Conservation (phyloP, 106 monocot genomes). For the Dioscorea dumetorum region DNA sequence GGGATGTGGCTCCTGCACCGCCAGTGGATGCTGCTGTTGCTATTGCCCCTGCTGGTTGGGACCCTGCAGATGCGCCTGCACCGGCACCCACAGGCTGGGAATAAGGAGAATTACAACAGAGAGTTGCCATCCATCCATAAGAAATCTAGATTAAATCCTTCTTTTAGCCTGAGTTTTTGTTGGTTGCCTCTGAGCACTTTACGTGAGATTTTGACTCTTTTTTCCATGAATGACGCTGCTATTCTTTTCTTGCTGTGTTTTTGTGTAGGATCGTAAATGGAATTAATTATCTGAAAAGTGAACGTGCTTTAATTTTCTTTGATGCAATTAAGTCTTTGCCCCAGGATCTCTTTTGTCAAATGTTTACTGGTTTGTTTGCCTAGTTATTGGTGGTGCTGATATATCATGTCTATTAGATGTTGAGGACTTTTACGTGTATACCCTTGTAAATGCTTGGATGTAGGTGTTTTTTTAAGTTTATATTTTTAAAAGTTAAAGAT, state of each 20-base stretch:
- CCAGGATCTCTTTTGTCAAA: too few relatives aligned
- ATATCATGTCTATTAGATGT: too few relatives aligned
- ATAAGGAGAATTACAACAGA: not conserved
- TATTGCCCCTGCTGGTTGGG: conserved; percentile 16
- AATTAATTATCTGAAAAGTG: not conserved
- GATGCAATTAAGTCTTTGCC: too few relatives aligned
- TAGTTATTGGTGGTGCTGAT: too few relatives aligned
- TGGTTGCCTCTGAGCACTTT: too few relatives aligned
- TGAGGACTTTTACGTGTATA: too few relatives aligned
- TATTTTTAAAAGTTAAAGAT: too few relatives aligned
- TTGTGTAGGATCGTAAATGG: not conserved
- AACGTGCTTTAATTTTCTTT: not conserved
- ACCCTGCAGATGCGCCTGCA: not conserved
- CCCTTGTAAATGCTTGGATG: too few relatives aligned
- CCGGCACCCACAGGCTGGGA: conserved; percentile 11
- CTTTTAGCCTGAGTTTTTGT: not conserved
- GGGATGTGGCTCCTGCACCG: conserved; percentile 36
- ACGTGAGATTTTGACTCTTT: too few relatives aligned
- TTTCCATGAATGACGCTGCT: not conserved
- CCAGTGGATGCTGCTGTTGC: not conserved
- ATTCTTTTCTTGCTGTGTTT: not conserved
- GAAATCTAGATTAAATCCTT: not conserved
- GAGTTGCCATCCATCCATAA: not conserved
- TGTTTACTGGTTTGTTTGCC: too few relatives aligned
- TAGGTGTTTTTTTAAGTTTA: too few relatives aligned